Conservation (phyloP, 176 grass and related monocot genomes). For the Neostapfia colusana region DNA sequence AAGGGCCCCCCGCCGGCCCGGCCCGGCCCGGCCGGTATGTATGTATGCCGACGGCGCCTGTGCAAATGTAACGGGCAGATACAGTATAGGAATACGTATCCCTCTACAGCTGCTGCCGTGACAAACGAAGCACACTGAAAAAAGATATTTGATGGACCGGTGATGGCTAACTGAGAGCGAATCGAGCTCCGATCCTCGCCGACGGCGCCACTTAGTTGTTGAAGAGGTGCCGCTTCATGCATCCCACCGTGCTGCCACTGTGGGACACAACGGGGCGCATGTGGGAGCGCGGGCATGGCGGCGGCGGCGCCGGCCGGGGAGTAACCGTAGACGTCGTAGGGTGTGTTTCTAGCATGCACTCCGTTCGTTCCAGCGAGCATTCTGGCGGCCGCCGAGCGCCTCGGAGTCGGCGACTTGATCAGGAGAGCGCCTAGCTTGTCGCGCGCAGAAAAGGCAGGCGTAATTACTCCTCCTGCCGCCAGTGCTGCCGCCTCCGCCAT, state of each 20-base stretch:
- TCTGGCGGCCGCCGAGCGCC: slow-evolving; percentile 70
- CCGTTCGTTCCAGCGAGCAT: slow-evolving; percentile 59
- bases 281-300: not conserved
- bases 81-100: not conserved
- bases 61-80: not conserved
- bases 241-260: no score
- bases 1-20: not conserved
- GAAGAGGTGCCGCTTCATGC: no score
- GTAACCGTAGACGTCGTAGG: slow-evolving; percentile 36
- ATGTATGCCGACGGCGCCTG: not conserved
- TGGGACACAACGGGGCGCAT: no score
- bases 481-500: not conserved
- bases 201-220: no score
- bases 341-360: slow-evolving; percentile 38
- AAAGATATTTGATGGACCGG: no score
- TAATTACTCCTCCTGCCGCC: slow-evolving; percentile 41
- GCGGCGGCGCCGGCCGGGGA: no score
- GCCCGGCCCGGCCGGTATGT: no score
- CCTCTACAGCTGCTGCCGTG: not conserved
- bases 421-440: no score
- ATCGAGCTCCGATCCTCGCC: no score
- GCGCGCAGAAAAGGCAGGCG: slow-evolving; percentile 71
- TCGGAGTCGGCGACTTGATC: slow-evolving; percentile 74
- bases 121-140: not conserved
- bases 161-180: no score